Evolutionary conservation across 805 yeast genomes (phyloP).

Genomic region (Wickerhamomyces chambardii): DNA sequence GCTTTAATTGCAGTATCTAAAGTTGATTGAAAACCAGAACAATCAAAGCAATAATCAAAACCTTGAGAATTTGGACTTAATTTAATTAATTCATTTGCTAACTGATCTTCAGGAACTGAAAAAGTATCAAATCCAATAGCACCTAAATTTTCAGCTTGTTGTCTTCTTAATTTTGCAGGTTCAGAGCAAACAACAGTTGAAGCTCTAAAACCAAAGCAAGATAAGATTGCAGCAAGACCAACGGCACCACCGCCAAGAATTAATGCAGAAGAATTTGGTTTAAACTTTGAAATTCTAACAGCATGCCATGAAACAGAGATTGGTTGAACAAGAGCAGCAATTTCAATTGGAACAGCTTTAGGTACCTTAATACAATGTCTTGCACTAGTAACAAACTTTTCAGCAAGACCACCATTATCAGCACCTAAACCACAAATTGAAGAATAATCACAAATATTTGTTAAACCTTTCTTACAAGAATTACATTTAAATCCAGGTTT

Average conservation of each 20-base stretch:
- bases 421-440: slow-evolving; percentile 50
- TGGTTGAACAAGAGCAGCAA: slow-evolving; percentile 50
- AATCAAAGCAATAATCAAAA: slow-evolving; percentile 40
- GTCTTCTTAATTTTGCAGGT: slow-evolving; percentile 38
- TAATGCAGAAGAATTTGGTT: slow-evolving; percentile 35
- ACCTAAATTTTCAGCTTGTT: slow-evolving; percentile 36
- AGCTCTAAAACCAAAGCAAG: slow-evolving; percentile 37
- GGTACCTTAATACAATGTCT: slow-evolving; percentile 32
- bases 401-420: slow-evolving; percentile 47
- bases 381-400: slow-evolving; percentile 32
- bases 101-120: slow-evolving; percentile 22
- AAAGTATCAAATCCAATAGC: slow-evolving; percentile 44
- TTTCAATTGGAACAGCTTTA: slow-evolving; percentile 26
- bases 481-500: slow-evolving; percentile 24
- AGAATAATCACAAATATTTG: slow-evolving; percentile 41
- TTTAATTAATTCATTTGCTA: slow-evolving; percentile 26
- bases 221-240: slow-evolving; percentile 40
- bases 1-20: slow-evolving; percentile 41
- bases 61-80: slow-evolving; percentile 35
- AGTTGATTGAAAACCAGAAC: slow-evolving; percentile 47
- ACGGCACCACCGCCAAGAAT: slow-evolving; percentile 50
- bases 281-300: slow-evolving; percentile 28
- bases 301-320: slow-evolving; percentile 56
- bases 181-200: slow-evolving; percentile 38
- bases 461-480: slow-evolving; percentile 39